Evolutionary conservation across 2,329 filamentous ascomycete species (phyloP).

Genomic region (Diaporthe sp.): DNA sequence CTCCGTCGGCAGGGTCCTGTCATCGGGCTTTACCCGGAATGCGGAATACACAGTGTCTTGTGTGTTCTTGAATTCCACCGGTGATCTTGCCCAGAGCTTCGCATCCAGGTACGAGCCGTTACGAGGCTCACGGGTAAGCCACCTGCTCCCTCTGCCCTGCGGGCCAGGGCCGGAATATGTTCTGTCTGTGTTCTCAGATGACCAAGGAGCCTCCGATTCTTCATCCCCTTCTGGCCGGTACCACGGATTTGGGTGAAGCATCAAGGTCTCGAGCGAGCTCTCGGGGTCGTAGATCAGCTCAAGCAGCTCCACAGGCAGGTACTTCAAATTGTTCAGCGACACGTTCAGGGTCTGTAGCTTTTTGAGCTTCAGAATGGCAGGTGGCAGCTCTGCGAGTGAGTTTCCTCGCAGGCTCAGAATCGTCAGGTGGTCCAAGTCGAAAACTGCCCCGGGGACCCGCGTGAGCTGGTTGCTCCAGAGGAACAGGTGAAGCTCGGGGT

Average conservation of each 20-base stretch:
- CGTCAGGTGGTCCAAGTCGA: constrained; percentile 72
- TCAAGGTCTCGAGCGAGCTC: constrained; percentile 64
- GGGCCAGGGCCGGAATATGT: constrained; percentile 19
- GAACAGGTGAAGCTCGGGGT: constrained; percentile 73
- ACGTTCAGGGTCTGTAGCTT: constrained; percentile 76
- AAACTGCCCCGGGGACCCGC: constrained; percentile 71
- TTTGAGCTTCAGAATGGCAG: constrained; percentile 68
- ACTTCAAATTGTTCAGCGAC: constrained; percentile 72
- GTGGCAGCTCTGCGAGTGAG: constrained; percentile 71
- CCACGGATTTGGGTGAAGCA: constrained; percentile 75
- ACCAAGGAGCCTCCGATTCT: constrained; percentile 40
- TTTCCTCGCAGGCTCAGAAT: constrained; percentile 78
- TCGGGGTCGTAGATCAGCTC: constrained; percentile 62
- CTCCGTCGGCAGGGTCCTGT: constrained; percentile 40
- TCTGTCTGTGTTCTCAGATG: constrained; percentile 30
- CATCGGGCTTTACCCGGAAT: constrained; percentile 44
- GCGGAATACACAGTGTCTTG: constrained; percentile 43
- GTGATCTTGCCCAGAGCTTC: constrained; percentile 44
- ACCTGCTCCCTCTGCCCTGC: constrained; percentile 32
- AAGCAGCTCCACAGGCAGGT: constrained; percentile 75
- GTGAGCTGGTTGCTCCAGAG: constrained; percentile 71
- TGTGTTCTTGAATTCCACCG: constrained; percentile 50
- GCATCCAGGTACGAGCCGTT: constrained; percentile 14
- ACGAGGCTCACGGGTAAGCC: constrained; percentile 22
- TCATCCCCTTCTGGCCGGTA: constrained; percentile 50